Conservation (phyloP, 345 rosid species). For the Hibiscus tridactylites region DNA sequence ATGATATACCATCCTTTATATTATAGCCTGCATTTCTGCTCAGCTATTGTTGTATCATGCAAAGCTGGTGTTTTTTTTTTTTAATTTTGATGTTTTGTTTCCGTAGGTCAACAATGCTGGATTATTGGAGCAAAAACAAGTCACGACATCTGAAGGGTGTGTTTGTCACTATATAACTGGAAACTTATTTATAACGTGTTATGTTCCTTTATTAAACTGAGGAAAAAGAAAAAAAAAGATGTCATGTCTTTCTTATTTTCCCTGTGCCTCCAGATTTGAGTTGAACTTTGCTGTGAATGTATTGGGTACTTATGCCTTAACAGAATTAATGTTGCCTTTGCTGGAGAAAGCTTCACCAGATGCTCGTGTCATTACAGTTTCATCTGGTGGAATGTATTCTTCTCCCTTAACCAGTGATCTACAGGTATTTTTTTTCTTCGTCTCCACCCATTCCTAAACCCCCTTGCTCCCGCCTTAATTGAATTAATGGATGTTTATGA, state of each 20-base stretch:
- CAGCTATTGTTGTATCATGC: not conserved
- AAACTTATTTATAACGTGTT: not conserved
- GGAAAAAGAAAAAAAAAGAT: not conserved
- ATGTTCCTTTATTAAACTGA: not conserved
- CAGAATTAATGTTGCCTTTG: conserved; percentile 68
- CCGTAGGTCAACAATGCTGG: conserved; percentile 90
- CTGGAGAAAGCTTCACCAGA: conserved; percentile 77
- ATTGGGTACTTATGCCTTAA: conserved; percentile 66
- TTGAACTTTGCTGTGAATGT: conserved; percentile 72
- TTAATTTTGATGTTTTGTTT: not conserved
- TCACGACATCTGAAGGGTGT: conserved; percentile 72
- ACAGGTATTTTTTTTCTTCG: conserved; percentile 33
- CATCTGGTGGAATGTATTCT: conserved; percentile 90
- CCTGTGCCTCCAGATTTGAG: conserved; percentile 49
- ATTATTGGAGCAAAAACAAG: conserved; percentile 48
- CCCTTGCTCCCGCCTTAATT: not conserved
- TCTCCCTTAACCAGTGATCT: conserved; percentile 70
- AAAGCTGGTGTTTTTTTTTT: not conserved
- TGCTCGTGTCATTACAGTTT: conserved; percentile 74
- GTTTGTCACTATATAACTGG: not conserved
- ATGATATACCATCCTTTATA: not conserved
- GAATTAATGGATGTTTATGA: not conserved
- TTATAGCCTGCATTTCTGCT: not conserved
- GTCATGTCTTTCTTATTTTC: not conserved
- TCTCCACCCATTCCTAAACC: not conserved